phyloP scores from a whole-genome alignment of 1,284 basidiomycete species.

The Rhodofomes roseus region DNA sequence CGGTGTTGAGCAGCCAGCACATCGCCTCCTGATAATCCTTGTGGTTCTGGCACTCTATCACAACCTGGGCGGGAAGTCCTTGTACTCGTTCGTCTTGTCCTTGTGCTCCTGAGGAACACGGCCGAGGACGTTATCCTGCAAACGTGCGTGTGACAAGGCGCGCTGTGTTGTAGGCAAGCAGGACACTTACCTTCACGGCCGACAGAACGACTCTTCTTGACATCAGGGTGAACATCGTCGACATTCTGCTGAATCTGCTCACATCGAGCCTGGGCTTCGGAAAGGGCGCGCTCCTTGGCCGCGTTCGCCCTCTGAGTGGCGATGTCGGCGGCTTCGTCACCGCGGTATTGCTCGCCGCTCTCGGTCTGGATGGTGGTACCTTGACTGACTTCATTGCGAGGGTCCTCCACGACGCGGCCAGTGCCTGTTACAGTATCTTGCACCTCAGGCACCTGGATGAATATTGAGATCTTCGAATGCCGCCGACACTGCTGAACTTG shows the following conservation, averaged over 20 bases:
- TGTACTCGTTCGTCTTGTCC: conserved; percentile 47
- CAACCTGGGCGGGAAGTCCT: conserved; percentile 66
- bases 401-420: conserved; percentile 43
- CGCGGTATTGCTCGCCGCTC: conserved; percentile 33
- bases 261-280: conserved; percentile 27
- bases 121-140: conserved; percentile 41
- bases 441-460: conserved; percentile 39
- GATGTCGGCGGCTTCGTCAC: conserved; percentile 26
- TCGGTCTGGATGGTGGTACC: conserved; percentile 21
- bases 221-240: conserved; percentile 39
- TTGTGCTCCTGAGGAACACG: conserved; percentile 61
- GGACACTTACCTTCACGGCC: conserved; percentile 29
- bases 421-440: conserved; percentile 44
- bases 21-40: conserved; percentile 85
- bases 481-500: no score
- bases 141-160: background rate
- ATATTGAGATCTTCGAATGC: no score
- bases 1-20: conserved; percentile 67
- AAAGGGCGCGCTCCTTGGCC: conserved; percentile 13
- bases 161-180: background rate
- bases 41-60: conserved; percentile 92
- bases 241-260: conserved; percentile 15
- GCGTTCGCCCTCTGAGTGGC: conserved; percentile 18
- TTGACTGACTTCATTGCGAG: conserved; percentile 25
- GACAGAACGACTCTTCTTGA: conserved; percentile 47